Evolutionary conservation across 1,139 yeast species (phyloP).

Genomic region (Zygotorulaspora mrakii): DNA sequence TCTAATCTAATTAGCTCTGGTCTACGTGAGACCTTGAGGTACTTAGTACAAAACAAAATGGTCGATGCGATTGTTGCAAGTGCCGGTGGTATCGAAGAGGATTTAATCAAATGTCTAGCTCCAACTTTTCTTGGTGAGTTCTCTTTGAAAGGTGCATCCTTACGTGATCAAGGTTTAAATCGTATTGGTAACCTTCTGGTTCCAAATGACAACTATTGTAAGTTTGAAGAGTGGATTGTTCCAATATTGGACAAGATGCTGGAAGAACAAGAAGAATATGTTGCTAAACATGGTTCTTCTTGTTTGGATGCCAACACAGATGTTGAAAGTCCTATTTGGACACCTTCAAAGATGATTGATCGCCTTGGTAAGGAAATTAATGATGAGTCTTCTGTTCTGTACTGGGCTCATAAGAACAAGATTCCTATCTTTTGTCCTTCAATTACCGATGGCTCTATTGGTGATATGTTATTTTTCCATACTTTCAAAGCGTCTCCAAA

Average conservation of each 20-base stretch:
- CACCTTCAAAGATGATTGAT: constrained; percentile 89
- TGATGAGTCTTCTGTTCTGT: constrained; percentile 88
- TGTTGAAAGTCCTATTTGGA: constrained; percentile 65
- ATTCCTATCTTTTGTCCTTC: constrained; percentile 98
- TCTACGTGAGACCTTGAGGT: constrained; percentile 82
- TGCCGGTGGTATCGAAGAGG: constrained; percentile 98
- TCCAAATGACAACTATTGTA: constrained; percentile 96
- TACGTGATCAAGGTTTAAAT: constrained; percentile 94
- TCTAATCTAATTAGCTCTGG: constrained; percentile 97
- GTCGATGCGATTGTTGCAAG: constrained; percentile 92
- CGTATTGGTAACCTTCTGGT: constrained; percentile 95
- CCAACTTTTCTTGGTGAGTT: constrained; percentile 95
- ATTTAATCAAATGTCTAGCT: constrained; percentile 89
- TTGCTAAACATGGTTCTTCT: constrained; percentile 45
- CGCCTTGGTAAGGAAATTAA: constrained; percentile 92
- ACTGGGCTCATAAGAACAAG: constrained; percentile 96
- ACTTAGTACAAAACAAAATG: constrained; percentile 86
- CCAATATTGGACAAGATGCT: constrained; percentile 84
- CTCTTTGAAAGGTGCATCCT: constrained; percentile 67
- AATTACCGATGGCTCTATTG: constrained; percentile 94
- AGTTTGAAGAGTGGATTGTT: constrained; percentile 97
- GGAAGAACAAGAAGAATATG: constrained; percentile 78
- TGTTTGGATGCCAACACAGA: constrained; percentile 49
- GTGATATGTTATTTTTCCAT: constrained; percentile 98
- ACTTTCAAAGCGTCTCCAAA: constrained; percentile 91